Evolutionary conservation across 805 yeast genomes (phyloP), one percentile per base, ranked within the genome.

Genomic region (Lipomyces kockii): DNA sequence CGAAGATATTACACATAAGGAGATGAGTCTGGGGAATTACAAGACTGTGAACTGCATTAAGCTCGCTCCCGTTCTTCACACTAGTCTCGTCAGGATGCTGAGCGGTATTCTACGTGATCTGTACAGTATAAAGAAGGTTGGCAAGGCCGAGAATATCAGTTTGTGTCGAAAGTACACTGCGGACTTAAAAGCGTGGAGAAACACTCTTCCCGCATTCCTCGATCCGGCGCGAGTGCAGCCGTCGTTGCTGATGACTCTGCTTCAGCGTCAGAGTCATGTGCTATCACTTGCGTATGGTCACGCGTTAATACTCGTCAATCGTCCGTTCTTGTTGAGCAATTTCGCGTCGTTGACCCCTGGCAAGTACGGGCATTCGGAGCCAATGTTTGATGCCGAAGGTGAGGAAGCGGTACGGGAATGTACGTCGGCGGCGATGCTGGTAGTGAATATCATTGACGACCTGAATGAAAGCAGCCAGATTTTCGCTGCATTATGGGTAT

Each of bases 1-100:
- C 51, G 60, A 39, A 22, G 67, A 65, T 43, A 29, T 68, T 43
- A 34, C 64, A 2, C 34, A 52, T 8, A 39, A 32, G 5, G 35
- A 60, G 3, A 55, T 68, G 43, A 17, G 52, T 6, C 12, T 55
- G 27, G 34, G 39, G 12, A 37, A 62, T 14, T 56, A 61, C 54
- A 52, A 29, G 22, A 32, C 66, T 2, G 57, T 54, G 29, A 60
- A 62, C 25, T 62, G 67, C 22, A 29, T 63, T 6, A 68, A 62
- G 69, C 61, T 59, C 4, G 71, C 67, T 17, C 69, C 71, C 11
- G 66, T 68, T n/a, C 27, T 63, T 43, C 71, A 68, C 59, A 54
- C 59, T 3, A 39, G 53, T 22, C 52, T 68, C 5, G 67, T 60
- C 3, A 64, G 71, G 20, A 43, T 62, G 52, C 46, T 68, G 2